Evolutionary conservation across 345 rosid genomes (phyloP).

Genomic region (Acer saccharum): DNA sequence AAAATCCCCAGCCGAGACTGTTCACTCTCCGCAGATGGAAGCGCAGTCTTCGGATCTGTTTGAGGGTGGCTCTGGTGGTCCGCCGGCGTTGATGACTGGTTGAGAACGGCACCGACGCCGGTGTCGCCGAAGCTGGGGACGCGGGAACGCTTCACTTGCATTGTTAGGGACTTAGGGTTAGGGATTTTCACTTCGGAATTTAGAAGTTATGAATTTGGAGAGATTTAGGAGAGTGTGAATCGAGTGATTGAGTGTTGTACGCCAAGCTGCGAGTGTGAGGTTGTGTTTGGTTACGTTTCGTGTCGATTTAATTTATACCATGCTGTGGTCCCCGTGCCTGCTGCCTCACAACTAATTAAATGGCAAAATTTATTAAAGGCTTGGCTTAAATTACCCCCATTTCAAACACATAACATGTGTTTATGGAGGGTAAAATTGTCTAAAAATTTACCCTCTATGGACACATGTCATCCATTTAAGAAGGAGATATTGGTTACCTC

Average conservation of each 20-base stretch:
- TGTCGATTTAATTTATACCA: constrained; percentile 16
- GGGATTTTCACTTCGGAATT: background rate
- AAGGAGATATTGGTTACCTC: no score
- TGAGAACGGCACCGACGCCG: constrained; percentile 5
- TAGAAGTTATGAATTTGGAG: background rate
- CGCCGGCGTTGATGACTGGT: constrained; percentile 5
- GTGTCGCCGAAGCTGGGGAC: constrained; percentile 19
- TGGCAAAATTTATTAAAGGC: background rate
- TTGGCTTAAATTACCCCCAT: background rate
- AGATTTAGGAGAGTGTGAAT: background rate
- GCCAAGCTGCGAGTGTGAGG: background rate
- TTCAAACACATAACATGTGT: no score
- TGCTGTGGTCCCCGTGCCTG: constrained; percentile 28
- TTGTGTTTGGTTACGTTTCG: no score
- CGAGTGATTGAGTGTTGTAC: background rate
- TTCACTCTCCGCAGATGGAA: background rate
- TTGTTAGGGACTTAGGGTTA: background rate
- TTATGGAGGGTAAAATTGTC: no score
- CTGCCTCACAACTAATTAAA: background rate
- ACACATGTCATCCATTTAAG: no score
- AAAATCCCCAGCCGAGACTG: constrained; percentile 25
- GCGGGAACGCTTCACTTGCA: constrained; percentile 45
- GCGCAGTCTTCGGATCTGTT: background rate
- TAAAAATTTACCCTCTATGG: no score
- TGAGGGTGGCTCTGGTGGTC: constrained; percentile 3